A percentile compares a stretch with the other conserved stretches of the same genome.
Evolutionary conservation across 164 flowering plant species (phyloP).

Genomic region (Amborella trichopoda): DNA sequence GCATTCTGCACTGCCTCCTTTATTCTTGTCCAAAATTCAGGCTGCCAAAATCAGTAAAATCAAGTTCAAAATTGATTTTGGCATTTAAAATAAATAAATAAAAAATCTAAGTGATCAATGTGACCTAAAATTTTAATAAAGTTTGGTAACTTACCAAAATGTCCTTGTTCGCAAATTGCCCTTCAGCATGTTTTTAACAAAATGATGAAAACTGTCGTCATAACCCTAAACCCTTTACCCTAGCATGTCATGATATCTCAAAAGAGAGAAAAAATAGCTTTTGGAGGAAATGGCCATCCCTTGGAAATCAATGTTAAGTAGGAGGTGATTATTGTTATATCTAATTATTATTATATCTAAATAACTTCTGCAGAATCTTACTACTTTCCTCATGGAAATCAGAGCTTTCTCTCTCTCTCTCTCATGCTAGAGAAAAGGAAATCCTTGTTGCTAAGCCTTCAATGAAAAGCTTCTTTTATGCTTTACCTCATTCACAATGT

Average conservation of each 20-base stretch:
- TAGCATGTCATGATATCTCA: too few relatives aligned
- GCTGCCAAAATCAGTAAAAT: constrained; percentile 21
- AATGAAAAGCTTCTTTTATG: not conserved
- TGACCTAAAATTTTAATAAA: not conserved
- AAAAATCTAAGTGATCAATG: not conserved
- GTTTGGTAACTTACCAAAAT: not conserved
- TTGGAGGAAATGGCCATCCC: too few relatives aligned
- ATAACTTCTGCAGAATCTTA: not conserved
- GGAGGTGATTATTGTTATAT: too few relatives aligned
- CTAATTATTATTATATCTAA: not conserved
- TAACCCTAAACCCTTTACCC: too few relatives aligned
- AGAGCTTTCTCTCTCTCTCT: not conserved
- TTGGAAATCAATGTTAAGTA: too few relatives aligned
- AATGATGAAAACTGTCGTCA: not conserved
- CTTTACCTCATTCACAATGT: constrained; percentile 68
- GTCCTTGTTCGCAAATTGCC: not conserved
- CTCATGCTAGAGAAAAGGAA: too few relatives aligned
- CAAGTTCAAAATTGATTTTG: not conserved
- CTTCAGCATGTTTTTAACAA: not conserved
- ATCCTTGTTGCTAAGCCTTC: too few relatives aligned
- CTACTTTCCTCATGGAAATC: not conserved
- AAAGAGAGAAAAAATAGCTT: too few relatives aligned
- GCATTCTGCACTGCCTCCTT: constrained; percentile 67
- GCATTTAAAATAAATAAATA: not conserved
- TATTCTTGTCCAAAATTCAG: constrained; percentile 50